Evolutionary conservation across 106 monocot genomes (phyloP), one percentile per base, ranked within the genome.

Genomic region (Platanthera guangdongensis): DNA sequence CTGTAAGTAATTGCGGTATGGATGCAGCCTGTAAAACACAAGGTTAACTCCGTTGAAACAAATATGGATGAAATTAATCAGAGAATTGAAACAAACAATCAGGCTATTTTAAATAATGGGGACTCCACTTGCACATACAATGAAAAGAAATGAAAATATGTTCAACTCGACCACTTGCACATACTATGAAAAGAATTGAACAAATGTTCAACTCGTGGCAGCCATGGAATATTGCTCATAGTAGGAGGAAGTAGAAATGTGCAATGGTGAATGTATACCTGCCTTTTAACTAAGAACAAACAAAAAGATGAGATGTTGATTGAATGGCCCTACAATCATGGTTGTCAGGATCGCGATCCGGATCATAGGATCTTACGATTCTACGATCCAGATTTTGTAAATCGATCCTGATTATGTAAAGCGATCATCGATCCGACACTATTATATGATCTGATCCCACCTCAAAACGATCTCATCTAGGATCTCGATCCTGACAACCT

Each of bases 1-100:
- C 92, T 39, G 79, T 82, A 68, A 94, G 84, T 80, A 99, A 84
- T 73, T 82, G 92, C 54, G 97, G 97, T 50, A 99, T 82, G 57
- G 89, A 84, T 22, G 92, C 82, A 83, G 91, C 97, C 97, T 99
- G 85, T 55, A 83, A 80, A 13, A 7, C 62, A 80, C 45, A 73
- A 55, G 7, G 19, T 22, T 15, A 47, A 16, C 45, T 70, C 47
- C 16, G n/a, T 47, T 39, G 6, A 4, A 70, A 70, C 12, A 65
- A 65, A 30, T 30, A 65, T 2, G 9, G 12, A 65, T 9, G 18
- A 4, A 65, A 32, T 10, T 39, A 32, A 60, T 0, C 5, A 32
- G 4, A 13, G 4, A 32, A 32, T 10, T 32, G 9, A 25, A 30
- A 59, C 1, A 19, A 21, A 59, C 39, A 59, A 59, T 5, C 21